These are phyloP conservation scores for Penicillium capsulatum DNA, from an alignment of 2,329 filamentous ascomycete species.

Conservation along the genomic window DNA sequence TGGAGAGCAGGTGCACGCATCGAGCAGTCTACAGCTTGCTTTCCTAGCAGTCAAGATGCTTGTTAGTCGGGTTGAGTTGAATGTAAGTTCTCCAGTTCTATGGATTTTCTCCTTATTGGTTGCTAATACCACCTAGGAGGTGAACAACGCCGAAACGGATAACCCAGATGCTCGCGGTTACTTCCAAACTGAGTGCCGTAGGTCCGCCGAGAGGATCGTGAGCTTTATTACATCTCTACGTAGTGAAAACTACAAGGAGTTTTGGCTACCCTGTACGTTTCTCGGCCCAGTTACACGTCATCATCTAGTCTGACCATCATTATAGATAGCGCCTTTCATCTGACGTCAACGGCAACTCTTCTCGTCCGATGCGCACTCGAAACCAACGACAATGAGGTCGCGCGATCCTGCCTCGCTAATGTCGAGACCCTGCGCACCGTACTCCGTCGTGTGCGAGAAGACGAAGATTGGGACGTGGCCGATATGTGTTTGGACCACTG, in stretches of 20 bases:
- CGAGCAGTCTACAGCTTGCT: slow-evolving; percentile 44
- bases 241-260: slow-evolving; percentile 48
- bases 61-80: slow-evolving; percentile 45
- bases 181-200: slow-evolving; percentile 46
- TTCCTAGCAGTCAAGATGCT: slow-evolving; percentile 48
- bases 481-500: slow-evolving; percentile 52
- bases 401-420: slow-evolving; percentile 45
- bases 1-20: slow-evolving; percentile 37
- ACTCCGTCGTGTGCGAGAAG: slow-evolving; percentile 46
- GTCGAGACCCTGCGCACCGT: slow-evolving; percentile 48
- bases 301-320: slow-evolving; percentile 6
- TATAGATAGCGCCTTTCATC: slow-evolving; percentile 49
- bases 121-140: slow-evolving; percentile 32
- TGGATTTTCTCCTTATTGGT: neutral
- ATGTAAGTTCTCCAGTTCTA: slow-evolving; percentile 31
- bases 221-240: slow-evolving; percentile 48
- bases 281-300: neutral
- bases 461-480: slow-evolving; percentile 54
- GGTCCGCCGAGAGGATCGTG: slow-evolving; percentile 46
- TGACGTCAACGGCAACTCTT: slow-evolving; percentile 53
- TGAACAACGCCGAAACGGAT: slow-evolving; percentile 42
- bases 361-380: slow-evolving; percentile 51
- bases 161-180: slow-evolving; percentile 48
- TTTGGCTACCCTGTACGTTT: slow-evolving; percentile 49
- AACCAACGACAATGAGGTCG: slow-evolving; percentile 45